A percentile compares a stretch with the other conserved stretches of the same genome.
phyloP scores from a whole-genome alignment of 192 early-diverging fungal genomes.

The Podila minutissima region DNA sequence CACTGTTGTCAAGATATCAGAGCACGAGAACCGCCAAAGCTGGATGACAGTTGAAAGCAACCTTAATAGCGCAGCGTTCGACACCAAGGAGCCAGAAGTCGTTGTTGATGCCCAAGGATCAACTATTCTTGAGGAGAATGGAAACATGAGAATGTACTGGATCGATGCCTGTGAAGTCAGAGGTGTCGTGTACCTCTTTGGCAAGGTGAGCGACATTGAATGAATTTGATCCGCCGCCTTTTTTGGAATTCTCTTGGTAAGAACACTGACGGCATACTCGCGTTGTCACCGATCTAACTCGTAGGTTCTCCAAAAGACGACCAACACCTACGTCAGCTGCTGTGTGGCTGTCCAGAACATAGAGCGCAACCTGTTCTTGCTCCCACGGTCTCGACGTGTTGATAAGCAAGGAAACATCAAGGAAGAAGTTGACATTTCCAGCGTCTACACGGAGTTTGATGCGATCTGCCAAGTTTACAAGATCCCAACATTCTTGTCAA shows the following conservation, averaged over 20 bases:
- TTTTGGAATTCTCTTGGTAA: no score
- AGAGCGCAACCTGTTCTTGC: slow-evolving; percentile 88
- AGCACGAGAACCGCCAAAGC: slow-evolving; percentile 19
- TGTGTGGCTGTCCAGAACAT: slow-evolving; percentile 83
- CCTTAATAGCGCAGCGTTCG: slow-evolving; percentile 12
- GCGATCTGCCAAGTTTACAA: slow-evolving; percentile 60
- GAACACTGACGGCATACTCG: no score
- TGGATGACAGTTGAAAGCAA: slow-evolving; percentile 32
- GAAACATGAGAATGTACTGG: slow-evolving; percentile 85
- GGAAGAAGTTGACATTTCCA: slow-evolving; percentile 67
- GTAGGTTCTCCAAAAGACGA: slow-evolving; percentile 63
- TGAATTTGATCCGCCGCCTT: not conserved
- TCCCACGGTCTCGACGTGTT: slow-evolving; percentile 74
- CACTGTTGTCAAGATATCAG: slow-evolving; percentile 29
- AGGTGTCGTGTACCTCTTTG: slow-evolving; percentile 90
- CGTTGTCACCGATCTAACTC: not conserved
- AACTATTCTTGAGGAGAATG: slow-evolving; percentile 54
- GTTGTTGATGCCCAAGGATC: slow-evolving; percentile 18
- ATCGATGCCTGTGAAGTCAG: slow-evolving; percentile 89
- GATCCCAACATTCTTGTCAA: slow-evolving; percentile 68
- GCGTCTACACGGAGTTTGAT: slow-evolving; percentile 85
- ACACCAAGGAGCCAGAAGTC: slow-evolving; percentile 10
- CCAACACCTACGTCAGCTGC: slow-evolving; percentile 77
- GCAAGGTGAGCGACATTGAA: slow-evolving; percentile 70
- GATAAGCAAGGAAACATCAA: slow-evolving; percentile 65